Evolutionary conservation across 1,284 basidiomycete genomes (phyloP), one percentile per base, ranked within the genome.

Genomic region (Bondarzewia mesenterica): DNA sequence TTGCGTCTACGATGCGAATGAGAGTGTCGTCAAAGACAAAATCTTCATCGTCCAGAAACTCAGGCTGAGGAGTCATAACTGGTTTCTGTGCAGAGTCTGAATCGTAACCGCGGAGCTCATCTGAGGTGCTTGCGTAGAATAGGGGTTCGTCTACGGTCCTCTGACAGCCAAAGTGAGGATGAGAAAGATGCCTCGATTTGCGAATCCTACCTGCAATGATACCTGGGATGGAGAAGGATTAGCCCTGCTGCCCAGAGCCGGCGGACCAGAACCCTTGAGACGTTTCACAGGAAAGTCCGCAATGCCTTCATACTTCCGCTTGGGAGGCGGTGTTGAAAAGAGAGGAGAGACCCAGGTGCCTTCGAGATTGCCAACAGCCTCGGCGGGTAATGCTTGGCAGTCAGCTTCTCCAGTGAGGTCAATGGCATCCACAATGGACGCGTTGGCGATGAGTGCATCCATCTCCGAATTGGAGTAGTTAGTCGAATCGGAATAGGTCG

Each of bases 391-490:
- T n/a, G n/a, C n/a, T n/a, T n/a, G n/a, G 38, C 43, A 36, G 20
- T 45, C 29, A 37, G 39, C 26, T 22, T 48, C n/a, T 20, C 18
- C 18, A 36, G 44, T 37, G 25, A 37, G 44, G 26, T 47, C 44
- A 38, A 46, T 27, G 5, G 49, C 18, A 27, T 52, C 54, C 3
- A 52, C 51, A 22, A 54, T 45, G 18, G 57, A 56, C 20, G 63
- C 42, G 10, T 54, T 48, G 16, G 58, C 58, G n/a, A 67, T 60
- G 21, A 71, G 57, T 36, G 60, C 61, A 44, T 73, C 68, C 26
- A 68, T 50, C 41, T 69, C 63, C 16, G 66, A 58, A 54, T 72
- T 63, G 5, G 65, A 66, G 52, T 73, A 73, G 54, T 61, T 59
- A 6, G 59, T 62, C 42, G 58, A 48, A n/a, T 52, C 50, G 5